Conservation (phyloP, 208 protist species). For the Crithidia fasciculata region DNA sequence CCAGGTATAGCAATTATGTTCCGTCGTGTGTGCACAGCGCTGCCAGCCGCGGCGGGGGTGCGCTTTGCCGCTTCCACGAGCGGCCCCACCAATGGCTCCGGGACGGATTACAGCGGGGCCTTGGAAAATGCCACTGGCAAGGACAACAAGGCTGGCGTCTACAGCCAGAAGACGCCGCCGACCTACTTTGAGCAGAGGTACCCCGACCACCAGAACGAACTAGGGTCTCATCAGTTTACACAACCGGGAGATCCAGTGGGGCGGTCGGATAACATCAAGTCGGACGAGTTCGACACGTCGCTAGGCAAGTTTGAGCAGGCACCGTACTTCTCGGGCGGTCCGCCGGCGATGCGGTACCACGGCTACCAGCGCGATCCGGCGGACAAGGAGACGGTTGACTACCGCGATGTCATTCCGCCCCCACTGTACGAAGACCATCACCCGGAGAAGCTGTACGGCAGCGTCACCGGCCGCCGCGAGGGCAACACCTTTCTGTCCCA, state of each 20-base stretch:
- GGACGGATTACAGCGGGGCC: slow-evolving; percentile 18
- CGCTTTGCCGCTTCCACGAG: slow-evolving; percentile 10
- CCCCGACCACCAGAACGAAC: slow-evolving; percentile 43
- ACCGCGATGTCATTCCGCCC: slow-evolving; percentile 60
- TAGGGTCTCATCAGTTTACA: slow-evolving; percentile 40
- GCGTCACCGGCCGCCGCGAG: slow-evolving; percentile 79
- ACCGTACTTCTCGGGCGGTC: slow-evolving; percentile 80
- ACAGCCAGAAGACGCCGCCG: slow-evolving; percentile 41
- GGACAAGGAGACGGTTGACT: slow-evolving; percentile 61
- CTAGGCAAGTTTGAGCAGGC: slow-evolving; percentile 86
- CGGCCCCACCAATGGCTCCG: slow-evolving; percentile 10
- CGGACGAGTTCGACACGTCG: slow-evolving; percentile 78
- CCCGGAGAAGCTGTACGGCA: slow-evolving; percentile 75
- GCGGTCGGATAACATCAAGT: slow-evolving; percentile 79
- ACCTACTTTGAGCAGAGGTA: slow-evolving; percentile 80
- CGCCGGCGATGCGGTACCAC: slow-evolving; percentile 81
- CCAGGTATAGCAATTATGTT: slow-evolving; percentile 17
- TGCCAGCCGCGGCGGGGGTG: slow-evolving; percentile 12
- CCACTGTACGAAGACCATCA: slow-evolving; percentile 82
- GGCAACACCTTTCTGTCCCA: slow-evolving; percentile 70
- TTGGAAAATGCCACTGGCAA: slow-evolving; percentile 52
- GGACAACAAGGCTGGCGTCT: slow-evolving; percentile 70
- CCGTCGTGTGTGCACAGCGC: slow-evolving; percentile 12
- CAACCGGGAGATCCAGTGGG: slow-evolving; percentile 50
- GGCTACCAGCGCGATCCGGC: slow-evolving; percentile 72